Conservation (phyloP, 2,329 filamentous ascomycete genomes). For the Aspergillus sp. region DNA sequence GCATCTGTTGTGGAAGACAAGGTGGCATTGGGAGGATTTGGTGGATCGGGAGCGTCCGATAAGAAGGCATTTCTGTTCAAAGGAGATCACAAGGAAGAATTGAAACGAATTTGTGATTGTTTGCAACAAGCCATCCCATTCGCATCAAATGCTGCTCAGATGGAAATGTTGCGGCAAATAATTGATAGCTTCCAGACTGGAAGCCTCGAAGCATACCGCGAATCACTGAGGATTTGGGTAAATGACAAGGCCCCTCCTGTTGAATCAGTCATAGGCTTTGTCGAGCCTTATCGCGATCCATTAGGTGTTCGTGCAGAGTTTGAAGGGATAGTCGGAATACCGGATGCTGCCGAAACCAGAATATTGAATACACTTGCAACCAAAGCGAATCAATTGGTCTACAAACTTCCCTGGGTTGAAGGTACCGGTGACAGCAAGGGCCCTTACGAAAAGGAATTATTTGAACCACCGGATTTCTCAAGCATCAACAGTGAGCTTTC, state of each 20-base stretch:
- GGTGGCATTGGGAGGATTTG: background rate
- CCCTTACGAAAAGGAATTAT: too few relatives aligned
- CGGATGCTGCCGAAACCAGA: constrained; percentile 25
- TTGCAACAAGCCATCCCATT: constrained; percentile 7
- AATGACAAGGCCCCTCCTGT: constrained; percentile 54
- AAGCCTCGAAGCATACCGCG: constrained; percentile 51
- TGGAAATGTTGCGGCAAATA: constrained; percentile 5
- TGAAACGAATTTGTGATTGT: constrained; percentile 1
- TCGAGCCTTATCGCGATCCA: constrained; percentile 58
- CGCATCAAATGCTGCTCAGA: constrained; percentile 3
- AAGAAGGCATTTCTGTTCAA: constrained; percentile 4
- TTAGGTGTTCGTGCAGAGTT: constrained; percentile 57
- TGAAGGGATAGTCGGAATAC: constrained; percentile 49
- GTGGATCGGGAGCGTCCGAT: background rate
- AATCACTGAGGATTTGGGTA: constrained; percentile 56
- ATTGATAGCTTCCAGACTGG: constrained; percentile 48
- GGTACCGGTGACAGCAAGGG: constrained; percentile 38
- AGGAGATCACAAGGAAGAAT: constrained; percentile 18
- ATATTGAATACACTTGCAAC: constrained; percentile 18
- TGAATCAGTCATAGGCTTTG: constrained; percentile 57
- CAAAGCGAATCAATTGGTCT: constrained; percentile 12
- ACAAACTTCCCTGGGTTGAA: constrained; percentile 32
- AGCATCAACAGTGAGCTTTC: constrained; percentile 16
- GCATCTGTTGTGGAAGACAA: constrained; percentile 10
- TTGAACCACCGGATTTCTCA: constrained; percentile 23